Conservation (phyloP, 495 filamentous ascomycete genomes). For the Tuber melanosporum region DNA sequence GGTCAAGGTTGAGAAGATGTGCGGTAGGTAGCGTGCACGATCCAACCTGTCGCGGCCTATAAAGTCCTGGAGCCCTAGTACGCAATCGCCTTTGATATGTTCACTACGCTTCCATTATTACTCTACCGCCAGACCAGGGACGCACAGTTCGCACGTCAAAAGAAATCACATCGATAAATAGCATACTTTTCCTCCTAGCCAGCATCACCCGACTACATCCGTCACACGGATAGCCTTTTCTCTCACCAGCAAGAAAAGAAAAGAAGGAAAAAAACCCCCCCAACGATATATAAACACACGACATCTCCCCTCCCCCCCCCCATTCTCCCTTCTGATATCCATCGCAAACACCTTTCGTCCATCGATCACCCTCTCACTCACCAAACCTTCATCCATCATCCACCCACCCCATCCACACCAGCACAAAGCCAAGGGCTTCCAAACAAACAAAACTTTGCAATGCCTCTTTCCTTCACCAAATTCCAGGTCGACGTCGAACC, state of each 20-base stretch:
- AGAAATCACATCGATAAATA: background rate
- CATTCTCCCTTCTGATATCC: background rate
- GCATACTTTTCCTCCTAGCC: background rate
- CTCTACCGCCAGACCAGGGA: background rate
- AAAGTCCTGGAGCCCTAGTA: background rate
- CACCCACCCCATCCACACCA: background rate
- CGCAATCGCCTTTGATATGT: background rate
- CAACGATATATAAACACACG: background rate
- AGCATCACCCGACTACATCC: background rate
- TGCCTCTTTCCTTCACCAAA: background rate
- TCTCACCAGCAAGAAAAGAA: background rate
- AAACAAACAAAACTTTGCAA: background rate
- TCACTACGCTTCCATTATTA: background rate
- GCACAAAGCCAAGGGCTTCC: background rate
- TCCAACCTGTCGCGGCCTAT: background rate
- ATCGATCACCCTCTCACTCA: background rate
- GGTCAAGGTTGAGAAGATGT: background rate
- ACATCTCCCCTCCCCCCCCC: background rate
- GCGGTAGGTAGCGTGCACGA: background rate
- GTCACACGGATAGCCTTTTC: background rate
- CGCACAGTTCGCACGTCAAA: background rate
- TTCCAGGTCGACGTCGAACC: background rate
- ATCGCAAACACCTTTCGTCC: background rate
- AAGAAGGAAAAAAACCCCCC: too few species aligned
- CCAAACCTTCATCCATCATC: background rate